Conservation (phyloP, 1,284 basidiomycete genomes). For the Ustilago xerochloae region DNA sequence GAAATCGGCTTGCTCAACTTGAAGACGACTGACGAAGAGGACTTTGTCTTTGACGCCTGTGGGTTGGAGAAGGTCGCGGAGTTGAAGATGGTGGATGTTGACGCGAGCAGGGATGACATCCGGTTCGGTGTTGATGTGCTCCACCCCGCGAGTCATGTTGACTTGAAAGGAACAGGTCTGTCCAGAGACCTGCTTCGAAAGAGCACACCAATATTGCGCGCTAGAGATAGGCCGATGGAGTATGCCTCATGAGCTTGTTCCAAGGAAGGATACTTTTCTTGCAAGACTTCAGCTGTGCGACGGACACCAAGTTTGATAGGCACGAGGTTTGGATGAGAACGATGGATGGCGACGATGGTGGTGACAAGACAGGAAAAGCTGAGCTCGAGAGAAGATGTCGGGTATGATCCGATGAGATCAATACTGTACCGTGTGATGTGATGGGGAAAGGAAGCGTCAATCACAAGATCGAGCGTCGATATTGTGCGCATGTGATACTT, state of each 20-base stretch:
- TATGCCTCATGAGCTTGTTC: neutral
- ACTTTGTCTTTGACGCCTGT: constrained; percentile 43
- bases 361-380: neutral
- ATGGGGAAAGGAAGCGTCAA: neutral
- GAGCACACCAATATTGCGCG: no score
- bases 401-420: constrained; percentile 1
- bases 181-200: neutral
- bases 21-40: constrained; percentile 50
- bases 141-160: constrained; percentile 27
- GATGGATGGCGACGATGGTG: neutral
- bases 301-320: no score
- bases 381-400: neutral
- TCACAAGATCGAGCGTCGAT: constrained; percentile 3
- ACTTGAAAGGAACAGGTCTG: neutral
- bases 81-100: constrained; percentile 56
- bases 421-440: no score
- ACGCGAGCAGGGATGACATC: constrained; percentile 47
- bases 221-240: neutral
- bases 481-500: neutral
- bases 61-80: constrained; percentile 54
- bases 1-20: constrained; percentile 55
- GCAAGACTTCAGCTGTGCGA: no score
- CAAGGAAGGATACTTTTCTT: no score
- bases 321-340: no score
- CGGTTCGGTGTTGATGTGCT: constrained; percentile 29